Conservation (phyloP, 1,284 basidiomycete species). For the Melampsora americana region DNA sequence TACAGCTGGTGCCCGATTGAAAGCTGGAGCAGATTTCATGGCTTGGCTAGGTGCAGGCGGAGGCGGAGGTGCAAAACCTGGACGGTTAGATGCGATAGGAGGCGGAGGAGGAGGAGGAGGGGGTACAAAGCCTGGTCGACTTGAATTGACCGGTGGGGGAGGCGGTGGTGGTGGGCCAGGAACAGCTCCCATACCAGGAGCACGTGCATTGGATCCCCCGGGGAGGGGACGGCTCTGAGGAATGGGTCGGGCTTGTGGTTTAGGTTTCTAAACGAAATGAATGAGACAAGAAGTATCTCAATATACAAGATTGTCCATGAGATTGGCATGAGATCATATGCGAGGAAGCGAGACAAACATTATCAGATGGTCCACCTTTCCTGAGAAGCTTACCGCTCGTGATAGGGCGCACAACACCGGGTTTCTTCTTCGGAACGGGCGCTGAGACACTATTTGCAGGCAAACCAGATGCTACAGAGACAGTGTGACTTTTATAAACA, state of each 20-base stretch:
- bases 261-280: conserved; percentile 47
- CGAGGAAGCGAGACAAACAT: conserved; percentile 57
- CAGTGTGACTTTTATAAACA: conserved; percentile 87
- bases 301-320: conserved; percentile 49
- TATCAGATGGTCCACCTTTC: conserved; percentile 67
- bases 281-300: conserved; percentile 53
- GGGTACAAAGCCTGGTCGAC: conserved; percentile 33
- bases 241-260: conserved; percentile 45
- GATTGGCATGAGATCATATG: conserved; percentile 22
- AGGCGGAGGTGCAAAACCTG: conserved; percentile 58
- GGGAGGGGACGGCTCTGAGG: conserved; percentile 53
- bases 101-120: conserved; percentile 44
- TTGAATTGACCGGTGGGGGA: conserved; percentile 57
- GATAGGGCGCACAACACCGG: conserved; percentile 75
- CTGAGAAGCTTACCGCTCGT: conserved; percentile 76
- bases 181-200: conserved; percentile 53
- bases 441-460: conserved; percentile 73
- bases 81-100: conserved; percentile 20
- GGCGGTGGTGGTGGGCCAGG: conserved; percentile 57
- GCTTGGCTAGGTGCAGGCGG: conserved; percentile 64
- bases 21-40: conserved; percentile 6
- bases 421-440: conserved; percentile 80
- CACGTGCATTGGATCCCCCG: conserved; percentile 46
- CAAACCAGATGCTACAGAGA: conserved; percentile 84
- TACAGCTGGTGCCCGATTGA: not conserved